Percentiles rank a stretch among this genome's conserved stretches.
Conservation (phyloP, 768 basidiomycete species). For the Boletellus ananiceps region DNA sequence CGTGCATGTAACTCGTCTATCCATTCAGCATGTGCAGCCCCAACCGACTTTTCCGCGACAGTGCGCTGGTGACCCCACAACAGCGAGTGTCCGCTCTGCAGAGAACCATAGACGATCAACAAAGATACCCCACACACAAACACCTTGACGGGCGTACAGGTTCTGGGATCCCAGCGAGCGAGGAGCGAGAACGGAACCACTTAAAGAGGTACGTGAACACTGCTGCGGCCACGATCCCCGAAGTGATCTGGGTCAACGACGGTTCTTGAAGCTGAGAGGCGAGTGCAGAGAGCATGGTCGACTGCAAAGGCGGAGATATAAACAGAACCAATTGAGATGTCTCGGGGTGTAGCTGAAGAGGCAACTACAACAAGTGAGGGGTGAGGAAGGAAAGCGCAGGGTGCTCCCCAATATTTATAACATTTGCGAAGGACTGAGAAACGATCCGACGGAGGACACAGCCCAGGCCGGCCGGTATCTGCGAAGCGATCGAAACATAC, state of each 20-base stretch:
- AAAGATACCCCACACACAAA: neutral
- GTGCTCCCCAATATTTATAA: no score
- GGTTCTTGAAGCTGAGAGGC: neutral
- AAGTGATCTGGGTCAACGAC: neutral
- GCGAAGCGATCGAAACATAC: no score
- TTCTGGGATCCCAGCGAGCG: neutral
- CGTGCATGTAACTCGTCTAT: constrained; percentile 3
- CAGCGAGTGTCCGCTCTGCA: neutral
- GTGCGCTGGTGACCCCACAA: constrained; percentile 7
- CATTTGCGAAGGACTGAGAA: no score
- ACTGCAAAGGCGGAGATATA: neutral
- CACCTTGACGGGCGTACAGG: neutral
- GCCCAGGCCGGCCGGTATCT: no score
- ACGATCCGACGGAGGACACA: no score
- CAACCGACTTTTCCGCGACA: constrained; percentile 3
- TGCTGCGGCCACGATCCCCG: neutral
- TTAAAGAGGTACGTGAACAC: neutral
- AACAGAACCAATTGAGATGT: neutral
- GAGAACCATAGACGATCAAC: neutral
- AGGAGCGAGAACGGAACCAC: neutral
- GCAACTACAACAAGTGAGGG: no score
- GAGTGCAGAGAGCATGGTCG: neutral
- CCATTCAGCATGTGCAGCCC: neutral
- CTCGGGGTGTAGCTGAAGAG: neutral
- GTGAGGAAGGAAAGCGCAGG: no score